Evolutionary conservation across 208 protist species (phyloP).

Genomic region (Herpetomonas samuelpessoai): DNA sequence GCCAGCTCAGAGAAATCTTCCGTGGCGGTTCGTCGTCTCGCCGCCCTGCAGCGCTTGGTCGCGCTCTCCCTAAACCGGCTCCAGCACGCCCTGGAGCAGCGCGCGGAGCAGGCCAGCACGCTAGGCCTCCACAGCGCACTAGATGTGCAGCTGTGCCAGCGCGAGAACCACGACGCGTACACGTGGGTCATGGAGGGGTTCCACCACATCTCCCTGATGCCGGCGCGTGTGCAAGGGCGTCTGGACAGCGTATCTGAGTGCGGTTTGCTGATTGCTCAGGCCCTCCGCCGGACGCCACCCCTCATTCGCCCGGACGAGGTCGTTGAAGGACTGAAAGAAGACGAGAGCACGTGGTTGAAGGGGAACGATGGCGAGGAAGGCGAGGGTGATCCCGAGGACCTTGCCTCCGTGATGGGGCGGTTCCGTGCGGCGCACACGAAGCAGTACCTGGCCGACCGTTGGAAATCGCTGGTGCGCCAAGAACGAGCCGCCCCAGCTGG

Average conservation of each 20-base stretch:
- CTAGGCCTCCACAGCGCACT: constrained; percentile 59
- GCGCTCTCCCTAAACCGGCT: constrained; percentile 53
- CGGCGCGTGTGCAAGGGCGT: constrained; percentile 25
- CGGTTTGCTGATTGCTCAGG: constrained; percentile 39
- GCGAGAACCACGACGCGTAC: constrained; percentile 45
- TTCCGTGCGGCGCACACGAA: constrained; percentile 31
- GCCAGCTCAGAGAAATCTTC: background rate
- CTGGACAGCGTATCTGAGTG: constrained; percentile 23
- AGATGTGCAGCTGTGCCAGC: constrained; percentile 58
- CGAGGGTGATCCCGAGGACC: background rate
- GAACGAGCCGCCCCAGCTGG: constrained; percentile 9
- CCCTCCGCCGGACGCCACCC: constrained; percentile 28
- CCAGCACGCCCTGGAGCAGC: constrained; percentile 50
- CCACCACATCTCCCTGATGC: constrained; percentile 28
- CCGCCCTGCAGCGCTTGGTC: constrained; percentile 53
- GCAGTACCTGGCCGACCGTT: constrained; percentile 26
- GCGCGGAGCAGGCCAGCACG: constrained; percentile 40
- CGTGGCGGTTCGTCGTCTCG: constrained; percentile 36
- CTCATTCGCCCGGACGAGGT: constrained; percentile 20
- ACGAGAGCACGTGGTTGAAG: constrained; percentile 43
- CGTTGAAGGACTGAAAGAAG: constrained; percentile 38
- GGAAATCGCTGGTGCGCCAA: constrained; percentile 18
- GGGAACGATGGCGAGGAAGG: background rate
- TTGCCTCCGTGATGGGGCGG: constrained; percentile 8
- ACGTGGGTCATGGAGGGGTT: constrained; percentile 40